These are phyloP conservation scores for Paraleonurus japonicus DNA, from an alignment of 257 asterid genomes.

Conservation along the genomic window DNA sequence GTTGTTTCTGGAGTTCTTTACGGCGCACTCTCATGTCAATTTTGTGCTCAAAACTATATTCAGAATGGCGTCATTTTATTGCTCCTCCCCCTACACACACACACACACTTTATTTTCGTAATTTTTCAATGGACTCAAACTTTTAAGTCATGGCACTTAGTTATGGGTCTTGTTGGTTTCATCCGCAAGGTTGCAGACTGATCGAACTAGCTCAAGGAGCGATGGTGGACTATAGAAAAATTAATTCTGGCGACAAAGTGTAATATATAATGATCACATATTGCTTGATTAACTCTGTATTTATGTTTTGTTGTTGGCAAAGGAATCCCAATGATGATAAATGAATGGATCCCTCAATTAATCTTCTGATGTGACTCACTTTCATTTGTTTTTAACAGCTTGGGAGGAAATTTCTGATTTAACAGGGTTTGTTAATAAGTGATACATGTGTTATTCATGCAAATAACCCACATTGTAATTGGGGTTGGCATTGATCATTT, in stretches of 20 bases:
- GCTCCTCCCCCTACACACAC: neutral
- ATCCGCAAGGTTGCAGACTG: neutral
- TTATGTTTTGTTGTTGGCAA: neutral
- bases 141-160: neutral
- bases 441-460: neutral
- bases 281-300: neutral
- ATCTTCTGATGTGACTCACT: neutral
- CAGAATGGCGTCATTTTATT: neutral
- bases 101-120: neutral
- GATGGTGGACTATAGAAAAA: neutral
- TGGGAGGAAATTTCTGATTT: neutral
- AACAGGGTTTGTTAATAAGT: neutral
- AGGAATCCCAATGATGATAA: neutral
- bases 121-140: neutral
- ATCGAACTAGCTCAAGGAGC: neutral
- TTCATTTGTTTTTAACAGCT: neutral
- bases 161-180: neutral
- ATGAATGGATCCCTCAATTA: neutral
- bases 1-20: conserved; percentile 35
- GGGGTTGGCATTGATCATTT: neutral
- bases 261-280: neutral
- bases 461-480: neutral
- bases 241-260: neutral
- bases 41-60: neutral
- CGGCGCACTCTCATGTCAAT: neutral